Percentiles rank a stretch among this genome's conserved stretches.
These are phyloP conservation scores for Helichrysum umbraculigerum DNA, from an alignment of 129 eudicot species.

Conservation along the genomic window DNA sequence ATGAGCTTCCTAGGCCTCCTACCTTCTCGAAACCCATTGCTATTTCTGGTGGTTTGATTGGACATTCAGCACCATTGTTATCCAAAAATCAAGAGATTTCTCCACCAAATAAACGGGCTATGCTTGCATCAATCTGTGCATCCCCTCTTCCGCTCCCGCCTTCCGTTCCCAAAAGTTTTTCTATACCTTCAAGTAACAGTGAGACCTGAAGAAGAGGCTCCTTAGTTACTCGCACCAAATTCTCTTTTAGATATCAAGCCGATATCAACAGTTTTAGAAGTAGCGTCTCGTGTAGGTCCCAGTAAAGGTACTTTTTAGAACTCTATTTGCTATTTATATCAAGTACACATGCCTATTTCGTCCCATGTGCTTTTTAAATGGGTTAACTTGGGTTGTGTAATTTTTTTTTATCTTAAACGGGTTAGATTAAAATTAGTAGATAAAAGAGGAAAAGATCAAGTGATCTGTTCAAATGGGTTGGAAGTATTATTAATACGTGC, in stretches of 20 bases:
- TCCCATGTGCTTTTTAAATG: neutral
- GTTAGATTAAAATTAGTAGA: neutral
- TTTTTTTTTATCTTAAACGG: neutral
- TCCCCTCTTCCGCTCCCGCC: slow-evolving; percentile 85
- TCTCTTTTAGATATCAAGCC: slow-evolving; percentile 43
- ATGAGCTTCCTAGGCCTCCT: slow-evolving; percentile 96
- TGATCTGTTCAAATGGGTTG: neutral
- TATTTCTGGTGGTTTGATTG: slow-evolving; percentile 39
- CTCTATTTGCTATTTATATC: slow-evolving; percentile 1
- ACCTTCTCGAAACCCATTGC: slow-evolving; percentile 44
- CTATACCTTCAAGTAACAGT: slow-evolving; percentile 58
- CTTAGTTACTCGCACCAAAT: slow-evolving; percentile 38
- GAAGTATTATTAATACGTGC: neutral
- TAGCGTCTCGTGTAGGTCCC: slow-evolving; percentile 41
- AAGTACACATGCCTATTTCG: neutral
- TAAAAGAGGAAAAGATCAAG: neutral
- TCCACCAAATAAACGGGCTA: slow-evolving; percentile 50
- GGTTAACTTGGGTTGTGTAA: neutral
- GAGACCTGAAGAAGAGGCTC: slow-evolving; percentile 42
- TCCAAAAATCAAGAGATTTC: slow-evolving; percentile 55
- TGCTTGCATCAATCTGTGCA: slow-evolving; percentile 33
- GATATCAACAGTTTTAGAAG: slow-evolving; percentile 34
- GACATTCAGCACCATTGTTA: slow-evolving; percentile 70
- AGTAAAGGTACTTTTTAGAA: slow-evolving; percentile 49
- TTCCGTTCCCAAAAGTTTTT: slow-evolving; percentile 56